Conservation (phyloP, 2,329 filamentous ascomycete genomes). For the Verticillium nonalfalfae region DNA sequence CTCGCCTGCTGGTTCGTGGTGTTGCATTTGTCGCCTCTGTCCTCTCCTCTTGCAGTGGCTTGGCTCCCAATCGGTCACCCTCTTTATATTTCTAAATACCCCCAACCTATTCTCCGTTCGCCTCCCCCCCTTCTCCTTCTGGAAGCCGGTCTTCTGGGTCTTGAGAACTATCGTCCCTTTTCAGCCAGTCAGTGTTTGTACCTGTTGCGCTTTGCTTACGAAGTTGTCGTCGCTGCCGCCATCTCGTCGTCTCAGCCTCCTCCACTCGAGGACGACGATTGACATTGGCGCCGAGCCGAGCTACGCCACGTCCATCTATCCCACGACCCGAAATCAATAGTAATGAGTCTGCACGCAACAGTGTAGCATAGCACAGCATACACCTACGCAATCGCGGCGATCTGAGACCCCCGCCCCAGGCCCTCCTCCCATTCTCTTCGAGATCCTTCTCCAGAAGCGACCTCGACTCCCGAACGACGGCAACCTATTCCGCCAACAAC, state of each 20-base stretch:
- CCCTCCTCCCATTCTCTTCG: not conserved
- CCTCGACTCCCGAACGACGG: not conserved
- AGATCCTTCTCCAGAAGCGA: not conserved
- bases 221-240: not conserved
- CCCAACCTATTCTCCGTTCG: not conserved
- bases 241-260: not conserved
- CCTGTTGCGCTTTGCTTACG: not conserved
- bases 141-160: slow-evolving; percentile 14
- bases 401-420: not conserved
- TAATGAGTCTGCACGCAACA: not conserved
- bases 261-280: not conserved
- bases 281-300: not conserved
- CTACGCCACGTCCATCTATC: not conserved
- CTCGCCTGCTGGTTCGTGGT: not conserved
- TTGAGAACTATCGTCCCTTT: not conserved
- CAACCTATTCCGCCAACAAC: not conserved
- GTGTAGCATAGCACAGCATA: not conserved
- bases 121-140: not conserved
- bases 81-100: not conserved
- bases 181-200: not conserved
- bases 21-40: not conserved
- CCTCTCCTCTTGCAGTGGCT: not conserved
- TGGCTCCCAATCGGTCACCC: not conserved
- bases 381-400: not conserved
- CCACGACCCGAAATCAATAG: not conserved